These are phyloP conservation scores for Saksenaea oblongispora DNA, from an alignment of 371 early-diverging fungal genomes.

Conservation along the genomic window DNA sequence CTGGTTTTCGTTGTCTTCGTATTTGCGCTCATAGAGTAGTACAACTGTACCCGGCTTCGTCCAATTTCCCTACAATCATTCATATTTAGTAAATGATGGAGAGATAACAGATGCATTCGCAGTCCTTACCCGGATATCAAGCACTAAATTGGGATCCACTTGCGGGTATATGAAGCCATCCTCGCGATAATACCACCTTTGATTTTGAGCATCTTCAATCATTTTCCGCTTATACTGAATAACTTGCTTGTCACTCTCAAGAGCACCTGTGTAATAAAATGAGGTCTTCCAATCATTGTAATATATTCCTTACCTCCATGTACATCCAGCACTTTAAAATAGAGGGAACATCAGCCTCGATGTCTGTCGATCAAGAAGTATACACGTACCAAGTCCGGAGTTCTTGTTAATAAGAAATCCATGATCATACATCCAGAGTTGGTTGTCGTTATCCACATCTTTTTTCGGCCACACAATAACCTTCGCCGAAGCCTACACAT, in stretches of 20 bases:
- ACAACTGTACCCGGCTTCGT: conserved; percentile 46
- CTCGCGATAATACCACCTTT: conserved; percentile 52
- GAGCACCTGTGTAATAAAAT: conserved; percentile 17
- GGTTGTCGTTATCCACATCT: conserved; percentile 30
- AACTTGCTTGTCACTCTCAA: conserved; percentile 45
- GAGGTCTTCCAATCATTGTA: neutral
- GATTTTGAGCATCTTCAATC: conserved; percentile 48
- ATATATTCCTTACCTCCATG: conserved; percentile 33
- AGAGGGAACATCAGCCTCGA: conserved; percentile 15
- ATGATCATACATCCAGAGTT: conserved; percentile 34
- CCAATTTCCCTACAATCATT: conserved; percentile 42
- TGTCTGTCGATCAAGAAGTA: conserved; percentile 24
- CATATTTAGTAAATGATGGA: neutral
- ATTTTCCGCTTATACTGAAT: conserved; percentile 52
- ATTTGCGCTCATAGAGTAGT: conserved; percentile 47
- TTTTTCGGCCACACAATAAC: conserved; percentile 44
- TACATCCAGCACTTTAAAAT: conserved; percentile 38
- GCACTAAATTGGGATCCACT: conserved; percentile 42
- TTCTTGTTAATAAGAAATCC: conserved; percentile 33
- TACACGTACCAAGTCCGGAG: conserved; percentile 36
- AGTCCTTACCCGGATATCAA: conserved; percentile 45
- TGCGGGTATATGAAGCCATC: conserved; percentile 53
- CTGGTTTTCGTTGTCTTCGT: conserved; percentile 46
- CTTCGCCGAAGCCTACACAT: conserved; percentile 36
- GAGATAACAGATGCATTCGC: neutral